Conservation (phyloP, 2,329 filamentous ascomycete genomes). For the Fusarium protoensiforme region DNA sequence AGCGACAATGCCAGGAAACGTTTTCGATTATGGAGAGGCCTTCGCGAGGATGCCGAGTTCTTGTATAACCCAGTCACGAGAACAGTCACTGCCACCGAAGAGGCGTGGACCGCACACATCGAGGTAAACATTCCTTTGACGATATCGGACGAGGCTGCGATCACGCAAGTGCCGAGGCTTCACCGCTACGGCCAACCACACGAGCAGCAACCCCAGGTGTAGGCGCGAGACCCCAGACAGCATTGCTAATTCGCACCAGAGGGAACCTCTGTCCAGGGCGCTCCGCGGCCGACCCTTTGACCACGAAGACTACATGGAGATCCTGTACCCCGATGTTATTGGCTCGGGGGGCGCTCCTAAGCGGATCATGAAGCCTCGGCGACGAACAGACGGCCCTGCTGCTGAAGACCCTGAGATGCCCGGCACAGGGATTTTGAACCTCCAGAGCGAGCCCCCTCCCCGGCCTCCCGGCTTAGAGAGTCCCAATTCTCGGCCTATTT, state of each 20-base stretch:
- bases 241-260: conserved; percentile 51
- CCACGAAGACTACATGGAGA: conserved; percentile 70
- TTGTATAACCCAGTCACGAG: conserved; percentile 61
- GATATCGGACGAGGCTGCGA: not conserved
- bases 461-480: conserved; percentile 39
- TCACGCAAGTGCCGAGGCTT: conserved; percentile 9
- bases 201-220: not conserved
- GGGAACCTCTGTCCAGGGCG: conserved; percentile 67
- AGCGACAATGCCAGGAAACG: conserved; percentile 72
- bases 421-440: conserved; percentile 59
- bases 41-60: conserved; percentile 68
- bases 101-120: conserved; percentile 67
- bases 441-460: conserved; percentile 51
- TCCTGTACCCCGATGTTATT: conserved; percentile 69
- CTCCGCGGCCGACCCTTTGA: conserved; percentile 68
- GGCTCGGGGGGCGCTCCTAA: conserved; percentile 70
- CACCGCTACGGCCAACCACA: not conserved
- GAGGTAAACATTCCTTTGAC: conserved; percentile 56
- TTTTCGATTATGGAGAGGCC: conserved; percentile 69
- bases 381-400: conserved; percentile 59
- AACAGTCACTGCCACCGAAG: conserved; percentile 66
- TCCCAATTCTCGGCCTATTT: conserved; percentile 41
- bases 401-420: conserved; percentile 61
- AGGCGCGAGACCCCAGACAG: not conserved
- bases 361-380: conserved; percentile 66